Evolutionary conservation across 768 basidiomycete species (phyloP).

Genomic region (Pleurotus cornucopiae): DNA sequence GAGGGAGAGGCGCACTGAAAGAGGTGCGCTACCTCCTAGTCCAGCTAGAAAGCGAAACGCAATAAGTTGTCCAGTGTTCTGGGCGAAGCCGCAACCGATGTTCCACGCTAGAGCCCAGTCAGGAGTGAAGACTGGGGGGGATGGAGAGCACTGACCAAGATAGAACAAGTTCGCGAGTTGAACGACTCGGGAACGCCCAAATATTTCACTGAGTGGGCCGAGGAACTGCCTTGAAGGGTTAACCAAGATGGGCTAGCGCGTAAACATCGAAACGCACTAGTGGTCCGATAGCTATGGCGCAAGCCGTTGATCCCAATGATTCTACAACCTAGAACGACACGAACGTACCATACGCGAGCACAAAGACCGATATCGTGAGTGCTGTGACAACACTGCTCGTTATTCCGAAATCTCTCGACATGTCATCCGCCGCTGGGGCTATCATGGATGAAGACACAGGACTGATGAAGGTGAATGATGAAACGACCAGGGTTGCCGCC

Average conservation of each 20-base stretch:
- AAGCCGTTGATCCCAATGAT: neutral
- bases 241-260: neutral
- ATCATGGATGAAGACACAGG: conserved; percentile 74
- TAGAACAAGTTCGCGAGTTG: conserved; percentile 64
- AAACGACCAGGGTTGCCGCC: conserved; percentile 58
- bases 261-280: conserved; percentile 22
- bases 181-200: conserved; percentile 57
- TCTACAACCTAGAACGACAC: too few species aligned
- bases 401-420: conserved; percentile 53
- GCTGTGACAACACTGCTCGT: conserved; percentile 44
- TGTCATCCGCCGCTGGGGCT: conserved; percentile 53
- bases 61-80: conserved; percentile 52
- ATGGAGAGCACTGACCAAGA: conserved; percentile 36
- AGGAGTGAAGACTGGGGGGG: neutral
- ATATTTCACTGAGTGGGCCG: conserved; percentile 70
- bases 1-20: conserved; percentile 47
- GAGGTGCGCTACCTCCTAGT: conserved; percentile 67
- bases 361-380: conserved; percentile 52
- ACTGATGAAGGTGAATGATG: conserved; percentile 63
- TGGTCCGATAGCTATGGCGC: conserved; percentile 43
- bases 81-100: conserved; percentile 61
- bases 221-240: conserved; percentile 25
- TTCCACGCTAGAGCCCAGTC: conserved; percentile 46
- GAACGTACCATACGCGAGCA: conserved; percentile 50
- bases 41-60: conserved; percentile 68